Percentiles rank a stretch among this genome's conserved stretches.
Evolutionary conservation across 1,139 yeast species (phyloP).

Genomic region (Chernovozyma aurita): DNA sequence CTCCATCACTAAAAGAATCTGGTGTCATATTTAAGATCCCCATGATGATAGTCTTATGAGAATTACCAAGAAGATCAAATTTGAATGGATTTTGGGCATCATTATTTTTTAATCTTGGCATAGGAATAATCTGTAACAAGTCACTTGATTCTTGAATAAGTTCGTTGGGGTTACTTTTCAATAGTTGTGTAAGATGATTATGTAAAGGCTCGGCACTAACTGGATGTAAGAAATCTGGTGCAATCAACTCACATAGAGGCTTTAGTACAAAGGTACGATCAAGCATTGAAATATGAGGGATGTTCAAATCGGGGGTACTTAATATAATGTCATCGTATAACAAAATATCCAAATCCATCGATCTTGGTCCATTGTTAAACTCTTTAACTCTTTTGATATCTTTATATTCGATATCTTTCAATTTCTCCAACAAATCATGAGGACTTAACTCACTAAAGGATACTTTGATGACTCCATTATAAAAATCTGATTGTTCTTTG

Average conservation of each 20-base stretch:
- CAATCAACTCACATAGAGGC: constrained; percentile 78
- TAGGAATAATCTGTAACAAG: constrained; percentile 43
- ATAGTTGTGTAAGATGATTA: constrained; percentile 60
- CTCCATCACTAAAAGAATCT: constrained; percentile 94
- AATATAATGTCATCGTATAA: constrained; percentile 58
- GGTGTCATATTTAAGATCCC: constrained; percentile 88
- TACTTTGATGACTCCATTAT: constrained; percentile 79
- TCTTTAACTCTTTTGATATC: constrained; percentile 68
- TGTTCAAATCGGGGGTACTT: constrained; percentile 54
- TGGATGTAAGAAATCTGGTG: constrained; percentile 67
- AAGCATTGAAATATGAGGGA: constrained; percentile 86
- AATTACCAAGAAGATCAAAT: constrained; percentile 34
- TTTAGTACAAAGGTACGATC: constrained; percentile 87
- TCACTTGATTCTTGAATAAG: constrained; percentile 44
- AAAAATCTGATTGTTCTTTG: constrained; percentile 73
- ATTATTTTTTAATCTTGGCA: constrained; percentile 20
- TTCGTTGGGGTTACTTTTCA: constrained; percentile 29
- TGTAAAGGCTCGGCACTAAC: constrained; percentile 77
- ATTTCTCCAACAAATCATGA: constrained; percentile 48
- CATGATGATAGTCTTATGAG: constrained; percentile 58
- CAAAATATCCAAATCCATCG: constrained; percentile 83
- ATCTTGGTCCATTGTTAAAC: constrained; percentile 86
- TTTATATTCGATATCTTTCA: constrained; percentile 76
- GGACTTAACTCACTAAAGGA: constrained; percentile 52
- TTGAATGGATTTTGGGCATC: constrained; percentile 18